A percentile compares a stretch with the other conserved stretches of the same genome.
These are phyloP conservation scores for Stipa capillata DNA, from an alignment of 176 grass and related monocot genomes.

Conservation along the genomic window DNA sequence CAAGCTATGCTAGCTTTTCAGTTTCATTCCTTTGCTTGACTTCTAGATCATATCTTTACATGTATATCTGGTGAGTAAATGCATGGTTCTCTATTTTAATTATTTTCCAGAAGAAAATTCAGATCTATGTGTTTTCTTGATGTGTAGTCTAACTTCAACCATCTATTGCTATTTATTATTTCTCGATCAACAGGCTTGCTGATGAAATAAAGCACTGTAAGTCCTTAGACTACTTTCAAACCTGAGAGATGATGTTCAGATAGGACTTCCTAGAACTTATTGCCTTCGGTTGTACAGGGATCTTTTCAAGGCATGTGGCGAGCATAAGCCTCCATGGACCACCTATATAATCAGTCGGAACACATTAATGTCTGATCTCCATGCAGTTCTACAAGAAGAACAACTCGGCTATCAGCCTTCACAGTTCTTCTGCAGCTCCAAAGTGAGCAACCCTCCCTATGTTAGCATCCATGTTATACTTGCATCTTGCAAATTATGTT, in stretches of 20 bases:
- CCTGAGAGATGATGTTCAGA: background rate
- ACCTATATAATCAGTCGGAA: slow-evolving; percentile 20
- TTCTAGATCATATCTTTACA: background rate
- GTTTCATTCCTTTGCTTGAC: background rate
- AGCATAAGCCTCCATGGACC: slow-evolving; percentile 38
- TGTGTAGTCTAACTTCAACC: background rate
- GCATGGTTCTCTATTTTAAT: background rate
- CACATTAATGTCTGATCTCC: slow-evolving; percentile 27
- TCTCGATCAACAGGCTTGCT: slow-evolving; percentile 17
- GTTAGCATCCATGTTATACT: background rate
- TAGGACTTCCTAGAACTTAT: background rate
- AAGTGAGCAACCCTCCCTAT: slow-evolving; percentile 7
- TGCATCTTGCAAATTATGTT: background rate
- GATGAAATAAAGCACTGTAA: slow-evolving; percentile 28
- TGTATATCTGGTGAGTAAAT: background rate
- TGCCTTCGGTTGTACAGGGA: slow-evolving; percentile 22
- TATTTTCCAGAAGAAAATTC: background rate
- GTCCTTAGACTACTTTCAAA: slow-evolving; percentile 20
- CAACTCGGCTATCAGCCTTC: background rate
- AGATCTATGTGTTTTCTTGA: background rate
- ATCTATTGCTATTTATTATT: background rate
- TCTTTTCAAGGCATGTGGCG: slow-evolving; percentile 31
- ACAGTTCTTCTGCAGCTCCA: slow-evolving; percentile 24
- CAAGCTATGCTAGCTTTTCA: background rate
- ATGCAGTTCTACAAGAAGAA: slow-evolving; percentile 49